phyloP scores from a whole-genome alignment of 1,139 yeast genomes.

The Candida freyschussii region DNA sequence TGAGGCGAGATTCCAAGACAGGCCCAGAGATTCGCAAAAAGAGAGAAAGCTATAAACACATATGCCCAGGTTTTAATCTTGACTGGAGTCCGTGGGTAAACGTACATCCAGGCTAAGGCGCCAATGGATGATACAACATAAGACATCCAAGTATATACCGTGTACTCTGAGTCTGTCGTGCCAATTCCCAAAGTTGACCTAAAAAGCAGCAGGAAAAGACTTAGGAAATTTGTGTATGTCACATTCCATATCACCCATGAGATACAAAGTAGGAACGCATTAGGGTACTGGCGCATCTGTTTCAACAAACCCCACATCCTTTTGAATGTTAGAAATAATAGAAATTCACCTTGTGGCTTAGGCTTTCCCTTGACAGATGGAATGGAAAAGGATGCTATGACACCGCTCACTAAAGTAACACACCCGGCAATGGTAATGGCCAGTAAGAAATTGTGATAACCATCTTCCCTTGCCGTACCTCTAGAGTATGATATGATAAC shows the following conservation, averaged over 20 bases:
- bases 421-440: slow-evolving; percentile 42
- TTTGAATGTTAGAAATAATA: slow-evolving; percentile 29
- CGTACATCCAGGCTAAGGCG: slow-evolving; percentile 37
- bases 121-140: slow-evolving; percentile 36
- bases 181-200: slow-evolving; percentile 41
- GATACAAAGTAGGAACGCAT: slow-evolving; percentile 37
- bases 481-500: slow-evolving; percentile 34
- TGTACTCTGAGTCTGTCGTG: slow-evolving; percentile 37
- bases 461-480: slow-evolving; percentile 28
- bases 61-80: slow-evolving; percentile 36
- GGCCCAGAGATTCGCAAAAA: slow-evolving; percentile 41
- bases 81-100: slow-evolving; percentile 30
- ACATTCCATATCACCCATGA: slow-evolving; percentile 46
- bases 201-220: slow-evolving; percentile 37
- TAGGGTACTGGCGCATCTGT: slow-evolving; percentile 32
- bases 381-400: slow-evolving; percentile 30
- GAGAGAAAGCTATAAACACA: slow-evolving; percentile 31
- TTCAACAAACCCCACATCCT: slow-evolving; percentile 29
- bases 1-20: slow-evolving; percentile 34
- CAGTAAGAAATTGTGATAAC: slow-evolving; percentile 35
- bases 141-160: slow-evolving; percentile 39
- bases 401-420: slow-evolving; percentile 31
- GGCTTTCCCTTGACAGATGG: slow-evolving; percentile 34
- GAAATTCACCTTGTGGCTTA: slow-evolving; percentile 28
- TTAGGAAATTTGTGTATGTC: slow-evolving; percentile 35